Conservation (phyloP, 495 filamentous ascomycete genomes). For the Hyaloscypha hepaticicola region DNA sequence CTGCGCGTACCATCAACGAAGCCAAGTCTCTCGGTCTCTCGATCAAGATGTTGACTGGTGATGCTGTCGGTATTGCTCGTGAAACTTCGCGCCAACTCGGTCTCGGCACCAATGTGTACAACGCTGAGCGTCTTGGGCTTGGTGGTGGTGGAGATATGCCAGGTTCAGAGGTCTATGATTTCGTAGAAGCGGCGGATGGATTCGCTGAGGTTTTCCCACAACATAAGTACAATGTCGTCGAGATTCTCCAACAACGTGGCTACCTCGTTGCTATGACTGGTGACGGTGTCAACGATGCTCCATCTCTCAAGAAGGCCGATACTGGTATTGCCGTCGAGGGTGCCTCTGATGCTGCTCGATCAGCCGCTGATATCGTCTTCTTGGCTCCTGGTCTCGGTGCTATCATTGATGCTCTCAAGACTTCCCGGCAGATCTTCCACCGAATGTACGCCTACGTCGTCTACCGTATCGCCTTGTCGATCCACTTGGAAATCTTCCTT, state of each 20-base stretch:
- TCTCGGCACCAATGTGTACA: slow-evolving; percentile 92
- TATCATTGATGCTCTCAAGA: slow-evolving; percentile 92
- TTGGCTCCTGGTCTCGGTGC: slow-evolving; percentile 85
- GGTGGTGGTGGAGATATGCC: slow-evolving; percentile 88
- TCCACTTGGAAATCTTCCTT: slow-evolving; percentile 87
- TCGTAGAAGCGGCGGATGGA: slow-evolving; percentile 92
- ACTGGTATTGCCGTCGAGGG: slow-evolving; percentile 93
- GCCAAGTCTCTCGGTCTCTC: slow-evolving; percentile 82
- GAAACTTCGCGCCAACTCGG: slow-evolving; percentile 88
- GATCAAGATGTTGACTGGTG: slow-evolving; percentile 97
- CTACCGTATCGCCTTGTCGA: slow-evolving; percentile 90
- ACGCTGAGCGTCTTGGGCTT: slow-evolving; percentile 71
- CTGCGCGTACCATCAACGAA: slow-evolving; percentile 85
- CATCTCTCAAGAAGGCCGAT: slow-evolving; percentile 94
- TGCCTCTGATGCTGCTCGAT: slow-evolving; percentile 87
- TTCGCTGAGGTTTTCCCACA: slow-evolving; percentile 96
- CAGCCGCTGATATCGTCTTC: slow-evolving; percentile 93
- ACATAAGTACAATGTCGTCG: slow-evolving; percentile 97
- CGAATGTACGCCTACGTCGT: slow-evolving; percentile 97
- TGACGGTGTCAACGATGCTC: slow-evolving; percentile 97
- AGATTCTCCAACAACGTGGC: slow-evolving; percentile 94
- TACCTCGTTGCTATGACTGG: slow-evolving; percentile 98
- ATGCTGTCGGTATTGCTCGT: slow-evolving; percentile 88
- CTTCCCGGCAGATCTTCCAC: slow-evolving; percentile 93
- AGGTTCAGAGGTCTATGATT: slow-evolving; percentile 89